These are phyloP conservation scores for Ophiocordyceps australis DNA, from an alignment of 2,329 filamentous ascomycete genomes.

Conservation along the genomic window DNA sequence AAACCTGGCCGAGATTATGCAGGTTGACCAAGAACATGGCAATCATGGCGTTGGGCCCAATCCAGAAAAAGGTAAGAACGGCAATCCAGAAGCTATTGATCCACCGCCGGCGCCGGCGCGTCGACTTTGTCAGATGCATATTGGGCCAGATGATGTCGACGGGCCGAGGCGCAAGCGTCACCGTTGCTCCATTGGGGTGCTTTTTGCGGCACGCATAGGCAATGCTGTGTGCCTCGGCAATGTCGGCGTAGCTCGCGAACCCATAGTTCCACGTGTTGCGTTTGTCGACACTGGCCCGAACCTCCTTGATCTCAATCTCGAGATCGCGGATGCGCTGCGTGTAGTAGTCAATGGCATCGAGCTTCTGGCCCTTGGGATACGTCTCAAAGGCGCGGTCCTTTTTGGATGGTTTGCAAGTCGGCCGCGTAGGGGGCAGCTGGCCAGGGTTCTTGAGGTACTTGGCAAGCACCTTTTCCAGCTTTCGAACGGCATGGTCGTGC, in stretches of 20 bases:
- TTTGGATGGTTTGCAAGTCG: slow-evolving; percentile 63
- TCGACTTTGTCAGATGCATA: slow-evolving; percentile 50
- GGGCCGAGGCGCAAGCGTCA: slow-evolving; percentile 66
- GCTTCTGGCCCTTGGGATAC: slow-evolving; percentile 51
- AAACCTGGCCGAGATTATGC: slow-evolving; percentile 60
- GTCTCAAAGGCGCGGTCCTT: slow-evolving; percentile 51
- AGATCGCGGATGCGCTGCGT: slow-evolving; percentile 70
- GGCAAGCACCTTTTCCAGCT: slow-evolving; percentile 68
- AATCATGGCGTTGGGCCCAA: slow-evolving; percentile 84
- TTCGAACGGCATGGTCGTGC: slow-evolving; percentile 63
- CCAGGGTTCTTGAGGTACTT: slow-evolving; percentile 83
- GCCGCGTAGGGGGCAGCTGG: slow-evolving; percentile 57
- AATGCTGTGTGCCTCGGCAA: slow-evolving; percentile 73
- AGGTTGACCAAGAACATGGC: slow-evolving; percentile 86
- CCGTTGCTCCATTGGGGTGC: slow-evolving; percentile 58
- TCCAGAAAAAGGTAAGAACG: slow-evolving; percentile 68
- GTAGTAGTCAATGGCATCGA: slow-evolving; percentile 89
- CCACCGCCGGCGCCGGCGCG: slow-evolving; percentile 53
- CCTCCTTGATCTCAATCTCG: slow-evolving; percentile 69
- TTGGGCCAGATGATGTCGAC: slow-evolving; percentile 96
- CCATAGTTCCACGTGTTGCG: slow-evolving; percentile 81
- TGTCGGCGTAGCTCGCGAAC: slow-evolving; percentile 83
- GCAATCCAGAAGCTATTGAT: slow-evolving; percentile 74
- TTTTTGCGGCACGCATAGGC: slow-evolving; percentile 69
- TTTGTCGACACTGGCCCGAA: slow-evolving; percentile 66